Evolutionary conservation across 345 rosid genomes (phyloP).

Genomic region (Hibiscus trionum): DNA sequence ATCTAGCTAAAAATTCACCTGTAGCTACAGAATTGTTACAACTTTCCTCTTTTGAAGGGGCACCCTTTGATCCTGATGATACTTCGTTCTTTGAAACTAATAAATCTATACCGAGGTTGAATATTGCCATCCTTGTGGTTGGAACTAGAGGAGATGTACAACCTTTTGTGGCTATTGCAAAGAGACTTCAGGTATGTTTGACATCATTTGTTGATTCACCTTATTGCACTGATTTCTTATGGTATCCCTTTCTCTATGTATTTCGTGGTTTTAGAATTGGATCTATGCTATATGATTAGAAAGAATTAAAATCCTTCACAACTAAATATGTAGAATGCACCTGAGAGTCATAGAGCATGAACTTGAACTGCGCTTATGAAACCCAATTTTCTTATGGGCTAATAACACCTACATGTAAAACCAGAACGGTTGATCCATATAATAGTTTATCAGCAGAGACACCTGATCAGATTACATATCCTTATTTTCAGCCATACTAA

Average conservation of each 20-base stretch:
- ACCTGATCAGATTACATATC: background rate
- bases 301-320: background rate
- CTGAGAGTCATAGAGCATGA: background rate
- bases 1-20: constrained; percentile 51
- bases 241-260: background rate
- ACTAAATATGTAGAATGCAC: background rate
- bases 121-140: constrained; percentile 79
- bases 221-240: background rate
- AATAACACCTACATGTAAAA: background rate
- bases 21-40: constrained; percentile 78
- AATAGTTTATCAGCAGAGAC: background rate
- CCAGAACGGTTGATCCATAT: background rate
- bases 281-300: background rate
- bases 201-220: constrained; percentile 2
- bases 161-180: constrained; percentile 90
- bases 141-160: constrained; percentile 99
- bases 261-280: background rate
- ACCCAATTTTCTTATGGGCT: background rate
- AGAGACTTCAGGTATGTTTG: constrained; percentile 77
- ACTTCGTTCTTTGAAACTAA: constrained; percentile 30
- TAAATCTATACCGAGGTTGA: constrained; percentile 67
- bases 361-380: background rate
- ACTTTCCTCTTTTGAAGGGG: constrained; percentile 49
- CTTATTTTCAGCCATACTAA: background rate
- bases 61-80: constrained; percentile 35